Base-by-base conservation (phyloP, 768 basidiomycete genomes). In the Russula lepida region DNA sequence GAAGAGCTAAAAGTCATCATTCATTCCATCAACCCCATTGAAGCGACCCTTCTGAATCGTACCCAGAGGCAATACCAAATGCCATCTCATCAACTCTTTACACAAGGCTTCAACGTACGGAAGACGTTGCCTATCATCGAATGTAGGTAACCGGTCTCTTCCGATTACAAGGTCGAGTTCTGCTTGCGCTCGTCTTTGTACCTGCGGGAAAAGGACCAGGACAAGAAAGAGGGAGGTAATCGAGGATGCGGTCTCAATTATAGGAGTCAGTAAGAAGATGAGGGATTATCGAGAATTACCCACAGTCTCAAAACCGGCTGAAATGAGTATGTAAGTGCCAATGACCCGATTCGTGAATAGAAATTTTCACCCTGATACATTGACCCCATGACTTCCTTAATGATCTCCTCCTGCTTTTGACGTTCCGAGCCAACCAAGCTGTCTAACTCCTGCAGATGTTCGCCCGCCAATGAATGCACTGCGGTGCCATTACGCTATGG, bases 21-120 rank as follows among this genome's bases (percentile, higher is more conserved):
- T 7, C 15, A 11, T 21, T 44, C 35, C 9, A 19, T 6, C 23
- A 6, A 44, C 9, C 17, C 7, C 2, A 6, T 13, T 2, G 13
- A 21, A 12, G 32, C 25, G 9, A 15, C 12, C 13, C 6, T 21
- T 23, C n/a, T 11, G 25, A n/a, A 12, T 32, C 55, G 11, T 25
- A 59, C 62, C 57, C 11, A 63, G 11, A 7, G 62, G 62, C 1
- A 43, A 17, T 3, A 63, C 52, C 30, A 59, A 32, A 19, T 59
- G 52, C 71, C 67, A 72, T 49, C 71, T 66, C 39, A 66, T 30
- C 6, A 68, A 28, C 53, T 72, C 72, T 21, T 67, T 68, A 28
- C 68, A 50, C 23, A 71, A 30, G 0, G 68, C 67, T 3, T 70
- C 62, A 3, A 71, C 37, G 52, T 70, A 73, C 13, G 72, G 69